Percentiles rank a stretch among this genome's conserved stretches.
Evolutionary conservation across 768 basidiomycete species (phyloP).

Genomic region (Auriscalpium vulgare): DNA sequence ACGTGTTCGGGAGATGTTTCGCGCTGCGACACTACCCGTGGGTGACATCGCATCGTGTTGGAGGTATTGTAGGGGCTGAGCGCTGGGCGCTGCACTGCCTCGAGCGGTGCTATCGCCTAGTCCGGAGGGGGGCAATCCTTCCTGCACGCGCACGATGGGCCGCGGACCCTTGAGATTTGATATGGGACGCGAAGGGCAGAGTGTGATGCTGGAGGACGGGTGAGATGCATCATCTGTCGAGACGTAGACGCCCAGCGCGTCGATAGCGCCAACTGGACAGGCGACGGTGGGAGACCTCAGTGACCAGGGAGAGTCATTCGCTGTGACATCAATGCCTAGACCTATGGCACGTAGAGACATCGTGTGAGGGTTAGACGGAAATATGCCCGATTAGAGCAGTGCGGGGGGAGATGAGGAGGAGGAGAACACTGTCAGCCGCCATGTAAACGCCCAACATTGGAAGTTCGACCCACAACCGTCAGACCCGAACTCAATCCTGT

Average conservation of each 20-base stretch:
- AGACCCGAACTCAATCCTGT: too few species aligned
- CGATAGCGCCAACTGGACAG: not conserved
- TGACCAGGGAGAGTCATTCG: too few species aligned
- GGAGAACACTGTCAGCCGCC: too few species aligned
- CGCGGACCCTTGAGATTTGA: not conserved
- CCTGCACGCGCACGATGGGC: slow-evolving; percentile 11
- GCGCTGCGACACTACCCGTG: too few species aligned
- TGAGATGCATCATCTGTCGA: not conserved
- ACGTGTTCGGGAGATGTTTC: not conserved
- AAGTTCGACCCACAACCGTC: too few species aligned
- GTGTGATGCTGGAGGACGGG: not conserved
- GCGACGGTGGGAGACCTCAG: too few species aligned
- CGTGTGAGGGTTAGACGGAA: not conserved
- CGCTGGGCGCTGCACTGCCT: too few species aligned
- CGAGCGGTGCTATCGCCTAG: not conserved
- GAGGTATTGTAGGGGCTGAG: too few species aligned
- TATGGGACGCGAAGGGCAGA: not conserved
- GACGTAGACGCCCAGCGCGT: not conserved
- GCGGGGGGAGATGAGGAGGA: too few species aligned
- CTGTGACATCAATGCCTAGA: not conserved
- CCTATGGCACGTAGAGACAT: not conserved
- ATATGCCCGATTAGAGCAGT: too few species aligned
- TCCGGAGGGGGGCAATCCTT: not conserved
- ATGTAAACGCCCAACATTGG: too few species aligned
- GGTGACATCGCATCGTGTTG: too few species aligned